Evolutionary conservation across 2,329 filamentous ascomycete genomes (phyloP), one percentile per base, ranked within the genome.

Genomic region (Cladosporium sp.): DNA sequence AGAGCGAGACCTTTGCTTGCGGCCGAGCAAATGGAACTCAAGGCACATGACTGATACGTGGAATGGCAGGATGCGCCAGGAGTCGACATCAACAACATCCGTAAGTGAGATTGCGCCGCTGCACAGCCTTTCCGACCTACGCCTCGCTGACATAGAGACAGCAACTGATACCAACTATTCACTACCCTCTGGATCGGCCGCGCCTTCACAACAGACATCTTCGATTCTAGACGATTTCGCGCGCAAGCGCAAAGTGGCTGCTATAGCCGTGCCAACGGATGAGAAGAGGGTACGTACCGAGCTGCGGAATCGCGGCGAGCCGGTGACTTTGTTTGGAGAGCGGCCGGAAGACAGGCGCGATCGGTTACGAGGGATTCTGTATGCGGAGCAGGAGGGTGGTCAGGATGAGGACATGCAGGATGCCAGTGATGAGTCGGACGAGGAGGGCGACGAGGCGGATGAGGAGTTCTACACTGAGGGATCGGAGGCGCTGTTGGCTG

Each of bases 401-500:
- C 68, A 66, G 2, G 71, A 74, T 78, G 55, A 75, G 70, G 42
- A 58, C 4, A 83, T 84, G 79, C 79, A 78, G 41, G 85, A 88
- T 66, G 65, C 75, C 16, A 72, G 74, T 42, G 84, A 84, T 54
- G 67, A 63, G 11, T 69, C 70, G 13, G 77, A 74, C 0, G 81
- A 82, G 2, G 82, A 81, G 4, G 82, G 83, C 14, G 84, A 78
- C 2, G 88, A 91, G 49, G 83, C 85, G 61, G 87, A 95, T 59
- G 90, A 97, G 65, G 93, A 98, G 62, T 98, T 96, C 70, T 98
- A 96, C 68, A 95, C 92, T 0, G 81, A 87, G 61, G 93, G 93
- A 3, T 82, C 84, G 1, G 77, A 81, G 3, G 84, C 85, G 38
- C 75, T 98, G 19, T 72, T 95, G 4, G 77, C 86, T 46, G 88